Evolutionary conservation across 176 grass and related monocot species (phyloP).

Genomic region (Pontederia crassipes): DNA sequence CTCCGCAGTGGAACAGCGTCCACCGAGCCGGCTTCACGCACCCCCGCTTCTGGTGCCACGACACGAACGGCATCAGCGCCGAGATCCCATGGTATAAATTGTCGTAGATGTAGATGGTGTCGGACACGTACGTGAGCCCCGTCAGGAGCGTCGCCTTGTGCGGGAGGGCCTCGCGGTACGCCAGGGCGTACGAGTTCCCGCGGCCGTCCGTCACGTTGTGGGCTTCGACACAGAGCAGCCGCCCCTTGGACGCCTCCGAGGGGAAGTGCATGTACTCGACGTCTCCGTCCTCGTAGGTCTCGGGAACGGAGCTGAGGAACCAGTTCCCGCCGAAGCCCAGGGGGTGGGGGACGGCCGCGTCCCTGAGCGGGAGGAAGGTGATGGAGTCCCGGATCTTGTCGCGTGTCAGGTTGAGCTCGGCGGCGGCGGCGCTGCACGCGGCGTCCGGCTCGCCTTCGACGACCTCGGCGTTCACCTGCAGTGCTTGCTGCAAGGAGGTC

Average conservation of each 20-base stretch:
- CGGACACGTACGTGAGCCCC: conserved; percentile 26
- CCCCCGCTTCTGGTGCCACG: conserved; percentile 20
- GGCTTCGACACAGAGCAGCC: conserved; percentile 13
- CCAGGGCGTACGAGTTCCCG: conserved; percentile 19
- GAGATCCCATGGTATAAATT: conserved; percentile 27
- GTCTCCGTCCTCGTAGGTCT: conserved; percentile 24
- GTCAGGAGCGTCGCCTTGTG: conserved; percentile 5
- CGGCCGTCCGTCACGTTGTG: conserved; percentile 7
- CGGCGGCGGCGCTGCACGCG: too few species aligned
- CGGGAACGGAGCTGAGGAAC: conserved; percentile 29
- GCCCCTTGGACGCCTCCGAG: conserved; percentile 10
- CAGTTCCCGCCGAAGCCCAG: conserved; percentile 13
- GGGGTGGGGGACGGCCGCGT: neutral
- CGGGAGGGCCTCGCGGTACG: conserved; percentile 18
- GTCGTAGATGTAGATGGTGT: conserved; percentile 25
- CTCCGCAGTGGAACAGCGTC: conserved; percentile 27
- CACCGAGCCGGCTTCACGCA: conserved; percentile 17
- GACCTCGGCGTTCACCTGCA: too few species aligned
- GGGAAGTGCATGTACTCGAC: conserved; percentile 26
- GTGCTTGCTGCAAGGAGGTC: too few species aligned
- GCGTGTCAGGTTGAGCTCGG: neutral
- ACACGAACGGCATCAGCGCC: conserved; percentile 18
- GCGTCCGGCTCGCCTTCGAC: too few species aligned
- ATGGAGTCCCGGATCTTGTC: conserved; percentile 6
- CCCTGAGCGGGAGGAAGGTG: conserved; percentile 29